Evolutionary conservation across 2,329 filamentous ascomycete genomes (phyloP).

Genomic region (Plectosphaerella sp.): DNA sequence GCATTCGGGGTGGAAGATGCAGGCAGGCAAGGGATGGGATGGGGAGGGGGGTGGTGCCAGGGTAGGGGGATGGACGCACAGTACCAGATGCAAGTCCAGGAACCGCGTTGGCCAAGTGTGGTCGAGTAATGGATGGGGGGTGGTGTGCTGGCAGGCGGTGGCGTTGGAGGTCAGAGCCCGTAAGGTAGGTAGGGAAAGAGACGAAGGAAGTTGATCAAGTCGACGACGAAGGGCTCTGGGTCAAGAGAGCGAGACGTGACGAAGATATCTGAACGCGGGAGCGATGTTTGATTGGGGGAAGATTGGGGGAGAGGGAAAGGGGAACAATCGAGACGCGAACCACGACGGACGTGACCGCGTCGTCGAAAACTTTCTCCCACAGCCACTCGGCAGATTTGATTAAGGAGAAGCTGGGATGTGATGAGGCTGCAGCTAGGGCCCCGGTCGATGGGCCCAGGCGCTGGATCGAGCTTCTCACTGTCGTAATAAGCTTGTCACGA

Average conservation of each 20-base stretch:
- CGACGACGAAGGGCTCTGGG: conserved; percentile 1
- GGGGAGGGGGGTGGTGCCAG: background rate
- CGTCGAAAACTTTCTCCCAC: conserved; percentile 3
- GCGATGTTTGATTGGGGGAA: conserved; percentile 8
- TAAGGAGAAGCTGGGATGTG: conserved; percentile 15
- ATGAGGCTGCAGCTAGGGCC: conserved; percentile 8
- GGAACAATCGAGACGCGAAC: conserved; percentile 1
- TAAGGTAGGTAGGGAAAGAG: background rate
- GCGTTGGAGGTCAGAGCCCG: background rate
- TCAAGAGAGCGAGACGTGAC: conserved; percentile 11
- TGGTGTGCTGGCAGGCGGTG: background rate
- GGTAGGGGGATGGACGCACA: background rate
- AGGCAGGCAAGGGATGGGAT: background rate
- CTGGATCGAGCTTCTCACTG: background rate
- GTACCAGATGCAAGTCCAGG: background rate
- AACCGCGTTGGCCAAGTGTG: background rate
- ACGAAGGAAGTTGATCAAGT: conserved; percentile 6
- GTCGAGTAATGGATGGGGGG: background rate
- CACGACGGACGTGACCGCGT: background rate
- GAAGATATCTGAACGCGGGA: conserved; percentile 7
- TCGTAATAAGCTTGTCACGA: background rate
- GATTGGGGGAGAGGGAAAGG: conserved; percentile 2
- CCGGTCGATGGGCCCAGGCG: conserved; percentile 8
- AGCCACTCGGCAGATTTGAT: conserved; percentile 13
- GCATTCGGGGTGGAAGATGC: background rate